phyloP scores from a whole-genome alignment of 2,329 filamentous ascomycete genomes.

The Rachicladosporium sp. region DNA sequence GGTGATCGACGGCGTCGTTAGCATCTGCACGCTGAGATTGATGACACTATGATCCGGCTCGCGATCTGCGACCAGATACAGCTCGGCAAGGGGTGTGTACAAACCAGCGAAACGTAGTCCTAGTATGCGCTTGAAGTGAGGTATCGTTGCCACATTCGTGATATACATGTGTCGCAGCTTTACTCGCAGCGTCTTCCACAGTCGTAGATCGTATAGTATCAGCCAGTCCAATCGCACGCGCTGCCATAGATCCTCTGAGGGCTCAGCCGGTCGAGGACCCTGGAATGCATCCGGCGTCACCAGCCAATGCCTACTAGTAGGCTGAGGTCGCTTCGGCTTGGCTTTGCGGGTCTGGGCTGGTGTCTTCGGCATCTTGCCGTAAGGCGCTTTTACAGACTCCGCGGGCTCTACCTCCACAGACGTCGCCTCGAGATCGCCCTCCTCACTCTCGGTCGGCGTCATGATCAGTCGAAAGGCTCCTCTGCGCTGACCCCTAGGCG shows the following conservation, averaged over 20 bases:
- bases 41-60: constrained; percentile 98
- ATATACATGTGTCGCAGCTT: constrained; percentile 90
- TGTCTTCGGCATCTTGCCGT: constrained; percentile 65
- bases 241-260: constrained; percentile 75
- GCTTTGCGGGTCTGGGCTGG: constrained; percentile 40
- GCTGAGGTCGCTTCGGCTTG: constrained; percentile 36
- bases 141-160: constrained; percentile 87
- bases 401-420: constrained; percentile 8
- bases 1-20: constrained; percentile 93
- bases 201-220: constrained; percentile 81
- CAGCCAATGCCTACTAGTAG: constrained; percentile 72
- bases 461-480: constrained; percentile 9
- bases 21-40: constrained; percentile 89
- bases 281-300: constrained; percentile 60
- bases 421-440: constrained; percentile 42
- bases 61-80: constrained; percentile 90
- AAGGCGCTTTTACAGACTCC: constrained; percentile 11
- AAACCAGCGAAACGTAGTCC: constrained; percentile 88
- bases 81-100: constrained; percentile 83
- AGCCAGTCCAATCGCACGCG: constrained; percentile 87
- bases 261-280: constrained; percentile 38
- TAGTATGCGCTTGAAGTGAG: constrained; percentile 88
- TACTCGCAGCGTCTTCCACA: constrained; percentile 93
- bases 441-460: constrained; percentile 21
- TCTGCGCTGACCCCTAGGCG: constrained; percentile 17